Conservation (phyloP, 768 basidiomycete species). For the Leccinum incarnatum region DNA sequence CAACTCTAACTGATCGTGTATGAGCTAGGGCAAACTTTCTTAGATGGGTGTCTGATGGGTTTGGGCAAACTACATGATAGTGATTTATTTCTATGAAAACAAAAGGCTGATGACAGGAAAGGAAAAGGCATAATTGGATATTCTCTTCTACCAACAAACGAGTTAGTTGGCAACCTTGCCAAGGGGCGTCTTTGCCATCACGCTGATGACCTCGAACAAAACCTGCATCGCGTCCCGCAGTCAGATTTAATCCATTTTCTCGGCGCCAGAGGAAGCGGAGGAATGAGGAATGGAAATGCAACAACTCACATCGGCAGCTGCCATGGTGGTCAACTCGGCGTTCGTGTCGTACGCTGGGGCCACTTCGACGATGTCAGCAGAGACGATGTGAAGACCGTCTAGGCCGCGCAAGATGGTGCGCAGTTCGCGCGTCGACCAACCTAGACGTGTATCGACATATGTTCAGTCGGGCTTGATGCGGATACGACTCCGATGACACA, state of each 20-base stretch:
- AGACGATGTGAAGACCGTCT: constrained; percentile 73
- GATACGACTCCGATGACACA: background rate
- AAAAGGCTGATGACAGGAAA: background rate
- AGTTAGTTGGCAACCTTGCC: constrained; percentile 47
- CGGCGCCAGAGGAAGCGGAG: background rate
- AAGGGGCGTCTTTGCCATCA: constrained; percentile 78
- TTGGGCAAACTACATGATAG: too few species aligned
- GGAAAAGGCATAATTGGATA: background rate
- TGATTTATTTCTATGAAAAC: background rate
- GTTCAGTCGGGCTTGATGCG: background rate
- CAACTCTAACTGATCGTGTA: too few species aligned
- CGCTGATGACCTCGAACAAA: constrained; percentile 70
- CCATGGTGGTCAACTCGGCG: constrained; percentile 62
- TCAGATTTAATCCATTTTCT: background rate
- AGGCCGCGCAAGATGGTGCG: constrained; percentile 74
- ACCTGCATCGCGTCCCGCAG: constrained; percentile 42
- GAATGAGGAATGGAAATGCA: background rate
- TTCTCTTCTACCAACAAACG: background rate
- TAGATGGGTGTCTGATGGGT: too few species aligned
- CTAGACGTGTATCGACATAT: constrained; percentile 5
- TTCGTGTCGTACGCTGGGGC: constrained; percentile 77
- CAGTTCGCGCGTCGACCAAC: constrained; percentile 80
- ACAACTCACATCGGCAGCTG: constrained; percentile 54
- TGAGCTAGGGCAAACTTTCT: too few species aligned
- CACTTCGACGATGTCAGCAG: constrained; percentile 83